Conservation (phyloP, 1,139 yeast species). For the Taphrina deformans region DNA sequence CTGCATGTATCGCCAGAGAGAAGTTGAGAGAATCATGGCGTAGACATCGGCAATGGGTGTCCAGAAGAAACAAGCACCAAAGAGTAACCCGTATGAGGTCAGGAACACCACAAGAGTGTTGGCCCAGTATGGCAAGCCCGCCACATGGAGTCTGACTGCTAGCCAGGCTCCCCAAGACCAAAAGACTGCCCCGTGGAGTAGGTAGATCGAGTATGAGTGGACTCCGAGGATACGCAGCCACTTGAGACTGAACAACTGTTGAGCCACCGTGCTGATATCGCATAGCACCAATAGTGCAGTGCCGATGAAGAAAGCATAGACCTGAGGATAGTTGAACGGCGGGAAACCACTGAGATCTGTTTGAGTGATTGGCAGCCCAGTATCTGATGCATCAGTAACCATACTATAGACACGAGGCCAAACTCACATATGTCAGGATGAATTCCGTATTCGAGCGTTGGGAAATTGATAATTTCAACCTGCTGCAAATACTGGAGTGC, state of each 20-base stretch:
- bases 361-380: not conserved
- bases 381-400: not conserved
- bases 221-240: constrained; percentile 4
- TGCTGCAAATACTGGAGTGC: constrained; percentile 4
- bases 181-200: constrained; percentile 5
- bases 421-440: constrained; percentile 7
- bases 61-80: not conserved
- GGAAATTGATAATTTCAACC: not conserved
- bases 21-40: constrained; percentile 5
- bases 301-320: constrained; percentile 13
- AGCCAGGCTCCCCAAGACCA: constrained; percentile 7
- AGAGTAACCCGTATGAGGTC: not conserved
- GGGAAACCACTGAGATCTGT: constrained; percentile 1
- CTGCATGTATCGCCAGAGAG: constrained; percentile 5
- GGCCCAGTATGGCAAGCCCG: constrained; percentile 8
- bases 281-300: not conserved
- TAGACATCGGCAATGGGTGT: constrained; percentile 10
- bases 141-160: not conserved
- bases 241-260: not conserved
- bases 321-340: constrained; percentile 12
- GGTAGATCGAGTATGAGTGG: constrained; percentile 12
- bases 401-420: too few species aligned
- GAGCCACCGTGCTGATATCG: not conserved
- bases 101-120: not conserved
- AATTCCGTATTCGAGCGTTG: constrained; percentile 6